Evolutionary conservation across 108 stramenopile genomes (phyloP), one percentile per base, ranked within the genome.

Genomic region (Fragilariopsis cylindrus): DNA sequence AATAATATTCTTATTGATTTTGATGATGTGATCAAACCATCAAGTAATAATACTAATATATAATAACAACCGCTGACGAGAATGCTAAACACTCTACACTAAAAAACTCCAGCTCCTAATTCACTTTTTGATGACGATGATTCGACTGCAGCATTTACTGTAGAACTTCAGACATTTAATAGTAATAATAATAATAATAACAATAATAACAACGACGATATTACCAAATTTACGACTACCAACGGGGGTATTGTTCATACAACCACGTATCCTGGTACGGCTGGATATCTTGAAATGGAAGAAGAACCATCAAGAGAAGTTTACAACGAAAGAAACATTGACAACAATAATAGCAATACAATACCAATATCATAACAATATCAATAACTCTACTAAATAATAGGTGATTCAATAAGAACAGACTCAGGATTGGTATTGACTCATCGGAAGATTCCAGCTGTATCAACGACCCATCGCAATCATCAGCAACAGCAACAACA

Each of bases 371-470:
- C 21, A 19, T n/a, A 19, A 19, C 19, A 8, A 7, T 8, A 16
- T 39, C 11, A 7, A 8, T 4, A 63, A 49, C 43, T 46, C 63
- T 43, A 42, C 45, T 19, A 69, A 4, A 44, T 71, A 45, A 44
- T 7, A 45, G 42, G 62, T 19, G 79, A 82, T 52, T 74, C 82
- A 40, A 80, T 87, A 43, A 47, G 40, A 66, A 87, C 87, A 12
- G 74, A 52, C 11, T 87, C 87, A 39, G 87, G 87, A 44, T 70
- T 87, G 73, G 52, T 84, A 43, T 68, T 87, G 60, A 87, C 87
- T 3, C 87, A 87, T 77, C 77, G 87, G 11, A 72, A 71, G 48
- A 73, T 40, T 48, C 11, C 57, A 21, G 49, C 65, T 18, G 62
- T 46, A 30, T 7, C 57, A 7, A 18, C 8, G 1, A 40, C 60